Conservation (phyloP, 225 moss, liverwort and hornwort genomes). For the Anthoceros angustus region DNA sequence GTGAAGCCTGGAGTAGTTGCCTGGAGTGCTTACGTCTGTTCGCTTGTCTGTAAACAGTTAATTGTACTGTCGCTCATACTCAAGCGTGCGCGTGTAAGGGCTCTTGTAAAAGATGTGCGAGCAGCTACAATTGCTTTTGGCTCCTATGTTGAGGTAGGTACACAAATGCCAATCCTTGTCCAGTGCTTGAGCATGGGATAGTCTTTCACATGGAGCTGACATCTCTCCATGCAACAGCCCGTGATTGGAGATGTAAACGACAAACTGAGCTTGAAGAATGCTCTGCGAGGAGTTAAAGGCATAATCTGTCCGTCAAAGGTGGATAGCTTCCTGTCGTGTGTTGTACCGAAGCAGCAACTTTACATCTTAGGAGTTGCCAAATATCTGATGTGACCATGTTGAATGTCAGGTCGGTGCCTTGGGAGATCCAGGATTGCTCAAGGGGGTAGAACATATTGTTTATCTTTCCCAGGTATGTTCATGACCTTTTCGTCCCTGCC, state of each 20-base stretch:
- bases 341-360: background rate
- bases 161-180: background rate
- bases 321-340: background rate
- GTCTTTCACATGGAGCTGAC: background rate
- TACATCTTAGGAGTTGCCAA: background rate
- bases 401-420: conserved; percentile 55
- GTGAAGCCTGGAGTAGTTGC: no score
- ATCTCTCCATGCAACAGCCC: conserved; percentile 27
- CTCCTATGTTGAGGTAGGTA: conserved; percentile 63
- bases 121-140: conserved; percentile 75
- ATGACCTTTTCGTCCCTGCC: background rate
- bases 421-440: conserved; percentile 29
- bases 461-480: conserved; percentile 69
- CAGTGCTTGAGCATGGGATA: background rate
- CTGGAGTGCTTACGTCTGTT: background rate
- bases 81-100: conserved; percentile 68
- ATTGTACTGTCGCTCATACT: conserved; percentile 72
- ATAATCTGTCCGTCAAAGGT: conserved; percentile 79
- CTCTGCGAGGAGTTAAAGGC: conserved; percentile 55
- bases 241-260: conserved; percentile 71
- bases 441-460: conserved; percentile 63
- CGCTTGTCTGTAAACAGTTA: conserved; percentile 22
- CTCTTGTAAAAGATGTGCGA: conserved; percentile 77
- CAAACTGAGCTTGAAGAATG: conserved; percentile 34
- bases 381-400: background rate